A percentile compares a stretch with the other conserved stretches of the same genome.
Evolutionary conservation across 2,329 filamentous ascomycete genomes (phyloP).

Genomic region (Cladophialophora carrionii): DNA sequence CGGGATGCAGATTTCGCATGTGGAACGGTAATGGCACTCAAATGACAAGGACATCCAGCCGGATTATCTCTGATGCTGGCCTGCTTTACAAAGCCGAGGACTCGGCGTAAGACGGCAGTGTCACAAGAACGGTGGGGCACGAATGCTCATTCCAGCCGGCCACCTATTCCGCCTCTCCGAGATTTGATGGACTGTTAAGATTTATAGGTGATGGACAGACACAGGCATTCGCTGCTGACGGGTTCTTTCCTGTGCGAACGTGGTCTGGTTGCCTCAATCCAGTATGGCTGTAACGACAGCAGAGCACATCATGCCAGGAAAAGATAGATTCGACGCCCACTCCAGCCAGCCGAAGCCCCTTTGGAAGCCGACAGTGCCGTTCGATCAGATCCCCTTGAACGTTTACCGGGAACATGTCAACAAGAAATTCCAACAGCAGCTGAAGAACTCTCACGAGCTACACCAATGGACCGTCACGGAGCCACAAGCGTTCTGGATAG

Average conservation of each 20-base stretch:
- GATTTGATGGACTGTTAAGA: too few species aligned
- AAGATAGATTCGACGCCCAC: neutral
- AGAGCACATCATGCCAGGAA: neutral
- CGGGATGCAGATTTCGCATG: too few species aligned
- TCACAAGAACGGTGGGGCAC: neutral
- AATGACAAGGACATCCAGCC: neutral
- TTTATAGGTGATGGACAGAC: too few species aligned
- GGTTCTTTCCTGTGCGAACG: too few species aligned
- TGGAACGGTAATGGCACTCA: neutral
- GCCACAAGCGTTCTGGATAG: slow-evolving; percentile 49
- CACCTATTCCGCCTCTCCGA: too few species aligned
- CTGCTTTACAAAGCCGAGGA: neutral
- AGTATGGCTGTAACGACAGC: neutral
- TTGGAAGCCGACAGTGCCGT: slow-evolving; percentile 13
- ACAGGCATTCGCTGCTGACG: too few species aligned
- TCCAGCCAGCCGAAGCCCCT: neutral
- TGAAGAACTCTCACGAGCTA: slow-evolving; percentile 41
- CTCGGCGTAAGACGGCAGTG: neutral
- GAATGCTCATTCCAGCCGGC: too few species aligned
- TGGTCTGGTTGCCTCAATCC: too few species aligned
- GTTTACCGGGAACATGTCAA: slow-evolving; percentile 19
- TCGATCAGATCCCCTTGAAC: slow-evolving; percentile 12
- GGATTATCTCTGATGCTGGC: neutral
- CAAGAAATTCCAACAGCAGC: slow-evolving; percentile 1
- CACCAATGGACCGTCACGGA: slow-evolving; percentile 46